Evolutionary conservation across 208 protist genomes (phyloP), one percentile per base, ranked within the genome.

Genomic region (Crithidia brevicula): DNA sequence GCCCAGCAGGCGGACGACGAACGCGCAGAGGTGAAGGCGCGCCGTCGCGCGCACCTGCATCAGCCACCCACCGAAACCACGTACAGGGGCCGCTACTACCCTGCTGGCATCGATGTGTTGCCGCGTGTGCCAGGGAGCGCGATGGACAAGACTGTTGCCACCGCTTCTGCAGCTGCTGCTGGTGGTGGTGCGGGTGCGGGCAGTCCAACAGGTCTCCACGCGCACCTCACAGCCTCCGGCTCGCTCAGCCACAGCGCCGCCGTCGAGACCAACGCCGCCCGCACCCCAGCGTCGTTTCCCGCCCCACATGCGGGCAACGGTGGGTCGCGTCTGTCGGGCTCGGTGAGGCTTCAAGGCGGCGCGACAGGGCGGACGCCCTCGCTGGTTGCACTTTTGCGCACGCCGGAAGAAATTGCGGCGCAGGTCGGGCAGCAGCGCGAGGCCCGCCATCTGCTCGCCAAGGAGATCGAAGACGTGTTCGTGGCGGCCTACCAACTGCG

Each of bases 391-490:
- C 51, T 49, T 25, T 43, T 54, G 31, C 63, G 53, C 38, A 51
- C 54, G 4, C 62, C 62, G 22, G 57, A 74, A 15, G 64, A 67
- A n/a, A 67, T 38, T 3, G 57, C 67, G 5, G 22, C 22, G 61
- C 43, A 42, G 42, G 43, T 66, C 20, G 61, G 51, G 25, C 52
- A 66, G 27, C 71, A 74, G 15, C 66, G 67, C n/a, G 69, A 85
- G 53, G 33, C 38, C n/a, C 76, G 75, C 43, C 75, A 47, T 22
- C 20, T 50, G 31, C 8, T 83, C 8, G 64, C 74, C 8, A 59
- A 82, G 10, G 79, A 91, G 31, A 57, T 94, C 23, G 72, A 87
- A 22, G 72, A 91, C 13, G 70, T 63, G 18, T 94, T 94, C 53
- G 79, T 88, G 52, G 70, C 66, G 11, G 72, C 76, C 10, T 83